Evolutionary conservation across 2,329 filamentous ascomycete genomes (phyloP).

Genomic region (Chaetomiaceae sp.): DNA sequence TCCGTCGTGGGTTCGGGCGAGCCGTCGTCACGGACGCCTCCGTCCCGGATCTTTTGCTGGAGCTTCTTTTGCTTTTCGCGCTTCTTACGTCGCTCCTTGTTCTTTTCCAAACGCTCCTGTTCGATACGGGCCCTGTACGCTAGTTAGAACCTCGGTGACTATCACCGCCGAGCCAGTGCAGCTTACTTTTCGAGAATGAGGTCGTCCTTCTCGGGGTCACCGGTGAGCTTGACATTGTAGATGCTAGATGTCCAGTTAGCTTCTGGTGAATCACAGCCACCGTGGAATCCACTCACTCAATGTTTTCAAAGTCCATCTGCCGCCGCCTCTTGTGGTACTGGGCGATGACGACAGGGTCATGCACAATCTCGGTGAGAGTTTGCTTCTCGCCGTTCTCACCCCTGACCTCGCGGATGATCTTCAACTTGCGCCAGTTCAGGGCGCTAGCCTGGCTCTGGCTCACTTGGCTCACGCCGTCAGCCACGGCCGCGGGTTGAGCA

Average conservation of each 20-base stretch:
- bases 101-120: conserved; percentile 78
- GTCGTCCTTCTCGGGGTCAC: conserved; percentile 62
- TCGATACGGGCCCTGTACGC: conserved; percentile 61
- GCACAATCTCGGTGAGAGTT: conserved; percentile 59
- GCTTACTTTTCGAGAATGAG: conserved; percentile 53
- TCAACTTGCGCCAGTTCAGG: conserved; percentile 59
- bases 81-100: conserved; percentile 82
- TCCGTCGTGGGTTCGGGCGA: conserved; percentile 48
- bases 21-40: conserved; percentile 39
- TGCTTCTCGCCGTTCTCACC: conserved; percentile 60
- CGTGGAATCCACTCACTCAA: conserved; percentile 59
- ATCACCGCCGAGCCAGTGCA: too few species aligned
- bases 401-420: conserved; percentile 63
- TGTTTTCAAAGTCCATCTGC: conserved; percentile 60
- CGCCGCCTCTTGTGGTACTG: conserved; percentile 79
- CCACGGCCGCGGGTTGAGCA: conserved; percentile 63
- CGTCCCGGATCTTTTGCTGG: conserved; percentile 38
- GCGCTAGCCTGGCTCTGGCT: conserved; percentile 67
- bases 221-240: conserved; percentile 57
- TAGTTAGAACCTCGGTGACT: conserved; percentile 27
- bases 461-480: conserved; percentile 78
- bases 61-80: conserved; percentile 83
- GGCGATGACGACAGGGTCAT: conserved; percentile 80
- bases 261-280: background rate
- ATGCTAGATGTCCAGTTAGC: conserved; percentile 39